phyloP scores from a whole-genome alignment of 2,329 filamentous ascomycete species.

The Neonectria faginata region DNA sequence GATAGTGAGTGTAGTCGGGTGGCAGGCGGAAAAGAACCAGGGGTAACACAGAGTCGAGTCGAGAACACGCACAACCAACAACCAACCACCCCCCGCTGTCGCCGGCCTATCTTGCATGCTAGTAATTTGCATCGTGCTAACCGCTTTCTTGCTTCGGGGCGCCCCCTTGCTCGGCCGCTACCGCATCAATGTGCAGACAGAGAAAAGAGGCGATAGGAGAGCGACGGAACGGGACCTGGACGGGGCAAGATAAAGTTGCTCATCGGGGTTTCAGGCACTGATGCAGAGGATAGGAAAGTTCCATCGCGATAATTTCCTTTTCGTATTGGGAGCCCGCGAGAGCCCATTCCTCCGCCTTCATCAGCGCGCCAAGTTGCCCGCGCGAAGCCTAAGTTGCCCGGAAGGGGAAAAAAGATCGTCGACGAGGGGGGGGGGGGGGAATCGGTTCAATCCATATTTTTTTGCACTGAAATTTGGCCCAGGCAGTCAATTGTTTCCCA shows the following conservation, averaged over 20 bases:
- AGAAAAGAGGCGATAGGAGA: background rate
- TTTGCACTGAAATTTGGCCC: background rate
- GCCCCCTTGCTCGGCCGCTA: background rate
- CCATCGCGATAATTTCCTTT: background rate
- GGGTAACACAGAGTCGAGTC: background rate
- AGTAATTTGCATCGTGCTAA: background rate
- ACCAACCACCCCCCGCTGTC: background rate
- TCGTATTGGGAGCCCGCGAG: background rate
- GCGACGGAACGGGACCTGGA: background rate
- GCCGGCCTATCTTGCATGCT: background rate
- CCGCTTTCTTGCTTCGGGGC: background rate
- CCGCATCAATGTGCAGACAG: background rate
- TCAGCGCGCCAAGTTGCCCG: background rate
- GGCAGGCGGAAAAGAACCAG: background rate
- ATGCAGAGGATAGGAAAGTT: background rate
- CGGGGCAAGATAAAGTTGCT: background rate
- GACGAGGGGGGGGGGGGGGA: too few relatives aligned
- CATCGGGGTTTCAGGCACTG: background rate
- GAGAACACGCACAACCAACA: background rate
- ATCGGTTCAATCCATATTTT: too few relatives aligned
- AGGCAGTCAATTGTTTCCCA: background rate
- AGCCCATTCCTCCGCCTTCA: background rate
- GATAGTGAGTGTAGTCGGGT: too few relatives aligned
- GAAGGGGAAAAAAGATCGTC: background rate
- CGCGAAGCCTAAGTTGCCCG: background rate